These are phyloP conservation scores for Pestalotiopsis sp. DNA, from an alignment of 2,329 filamentous ascomycete genomes.

Conservation along the genomic window DNA sequence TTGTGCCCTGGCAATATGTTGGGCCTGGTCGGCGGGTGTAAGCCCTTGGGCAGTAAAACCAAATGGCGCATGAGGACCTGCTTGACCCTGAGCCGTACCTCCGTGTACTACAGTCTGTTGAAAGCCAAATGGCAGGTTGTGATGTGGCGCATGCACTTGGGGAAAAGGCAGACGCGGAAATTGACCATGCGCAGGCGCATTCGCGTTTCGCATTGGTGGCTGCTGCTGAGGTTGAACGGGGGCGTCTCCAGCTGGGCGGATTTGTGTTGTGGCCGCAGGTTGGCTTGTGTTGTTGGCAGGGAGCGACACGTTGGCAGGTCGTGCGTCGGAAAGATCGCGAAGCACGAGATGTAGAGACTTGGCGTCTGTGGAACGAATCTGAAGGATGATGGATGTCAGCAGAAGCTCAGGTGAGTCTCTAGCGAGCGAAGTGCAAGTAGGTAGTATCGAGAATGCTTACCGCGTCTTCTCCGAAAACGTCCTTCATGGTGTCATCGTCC, in stretches of 20 bases:
- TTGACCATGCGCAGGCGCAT: background rate
- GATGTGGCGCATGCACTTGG: slow-evolving; percentile 19
- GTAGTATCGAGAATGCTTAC: slow-evolving; percentile 38
- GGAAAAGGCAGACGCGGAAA: slow-evolving; percentile 16
- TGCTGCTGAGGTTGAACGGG: slow-evolving; percentile 17
- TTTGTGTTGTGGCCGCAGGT: slow-evolving; percentile 19
- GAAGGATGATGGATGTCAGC: slow-evolving; percentile 8
- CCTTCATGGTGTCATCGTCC: slow-evolving; percentile 57
- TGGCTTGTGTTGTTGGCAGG: slow-evolving; percentile 19
- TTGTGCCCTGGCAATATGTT: slow-evolving; percentile 15
- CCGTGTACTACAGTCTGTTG: slow-evolving; percentile 16
- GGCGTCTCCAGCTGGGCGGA: slow-evolving; percentile 17
- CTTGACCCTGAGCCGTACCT: slow-evolving; percentile 5
- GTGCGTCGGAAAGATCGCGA: slow-evolving; percentile 30
- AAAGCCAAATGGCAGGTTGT: slow-evolving; percentile 23
- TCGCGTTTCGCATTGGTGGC: background rate
- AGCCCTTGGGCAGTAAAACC: slow-evolving; percentile 11
- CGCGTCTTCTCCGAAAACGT: slow-evolving; percentile 58
- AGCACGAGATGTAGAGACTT: slow-evolving; percentile 36
- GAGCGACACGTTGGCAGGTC: slow-evolving; percentile 17
- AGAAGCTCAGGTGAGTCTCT: too few species aligned
- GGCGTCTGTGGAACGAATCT: slow-evolving; percentile 30
- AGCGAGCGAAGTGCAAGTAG: background rate
- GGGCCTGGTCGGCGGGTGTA: too few species aligned
- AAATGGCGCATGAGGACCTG: slow-evolving; percentile 17